Evolutionary conservation across 768 basidiomycete genomes (phyloP), one percentile per base, ranked within the genome.

Genomic region (Mycena indigotica): DNA sequence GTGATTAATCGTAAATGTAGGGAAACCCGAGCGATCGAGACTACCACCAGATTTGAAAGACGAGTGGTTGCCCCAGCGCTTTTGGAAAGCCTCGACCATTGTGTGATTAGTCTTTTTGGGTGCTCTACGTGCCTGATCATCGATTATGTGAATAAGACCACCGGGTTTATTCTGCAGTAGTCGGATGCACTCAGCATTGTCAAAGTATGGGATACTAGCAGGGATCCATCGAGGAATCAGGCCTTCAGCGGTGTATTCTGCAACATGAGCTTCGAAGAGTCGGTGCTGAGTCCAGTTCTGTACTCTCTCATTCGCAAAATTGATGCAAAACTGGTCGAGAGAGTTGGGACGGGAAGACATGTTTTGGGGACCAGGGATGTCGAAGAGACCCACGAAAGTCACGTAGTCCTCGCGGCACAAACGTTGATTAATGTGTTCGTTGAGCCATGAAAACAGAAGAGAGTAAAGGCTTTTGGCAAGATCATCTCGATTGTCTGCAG

Each of bases 111-210:
- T 95, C 84, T 95, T 95, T 75, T 94, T 95, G 57, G 85, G 88
- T 55, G 84, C 82, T 35, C 91, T 81, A 13, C 89, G 82, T 1
- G 95, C 91, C 72, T 97, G 95, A 68, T 98, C 96, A 68, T 98
- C 95, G 89, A 98, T 93, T 72, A 98, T 98, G 66, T 96, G 93
- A 52, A 98, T 86, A 28, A 99, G 78, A 2, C 97, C 97, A 10
- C 95, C 95, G 1, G 92, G 94, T 53, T 78, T 79, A 67, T 93
- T 88, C 68, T 94, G 89, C 39, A 98, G 75, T 28, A 99, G 78
- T 6, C 93, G 84, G 28, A 98, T 73, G 64, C 92, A 94, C 69
- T 98, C 95, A 10, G 88, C 71, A 70, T 98, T 98, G 74, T 96
- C 93, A 69, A 93, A 93, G 76, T 89, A 95, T 0, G 88, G 83